These are phyloP conservation scores for Zalaria sp. DNA, from an alignment of 2,329 filamentous ascomycete species.

Conservation along the genomic window DNA sequence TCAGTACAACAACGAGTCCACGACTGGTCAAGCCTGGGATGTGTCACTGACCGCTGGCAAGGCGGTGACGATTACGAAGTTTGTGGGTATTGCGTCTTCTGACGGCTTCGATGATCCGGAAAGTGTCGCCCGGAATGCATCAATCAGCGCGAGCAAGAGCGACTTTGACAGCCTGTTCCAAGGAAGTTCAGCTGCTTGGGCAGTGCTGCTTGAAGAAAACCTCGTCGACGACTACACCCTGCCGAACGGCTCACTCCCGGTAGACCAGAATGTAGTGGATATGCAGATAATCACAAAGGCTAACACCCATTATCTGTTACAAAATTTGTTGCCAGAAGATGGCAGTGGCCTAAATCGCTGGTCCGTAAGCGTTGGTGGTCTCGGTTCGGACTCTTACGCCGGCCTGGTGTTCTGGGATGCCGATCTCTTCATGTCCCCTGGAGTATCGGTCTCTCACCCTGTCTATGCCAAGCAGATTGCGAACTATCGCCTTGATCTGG, in stretches of 20 bases:
- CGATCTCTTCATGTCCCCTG: slow-evolving; percentile 55
- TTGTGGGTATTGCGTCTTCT: slow-evolving; percentile 51
- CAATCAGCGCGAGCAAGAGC: slow-evolving; percentile 30
- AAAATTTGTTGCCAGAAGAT: slow-evolving; percentile 40
- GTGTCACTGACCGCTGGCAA: slow-evolving; percentile 39
- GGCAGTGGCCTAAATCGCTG: slow-evolving; percentile 35
- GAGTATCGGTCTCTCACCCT: slow-evolving; percentile 49
- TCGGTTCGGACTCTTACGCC: slow-evolving; percentile 53
- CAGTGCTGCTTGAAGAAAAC: slow-evolving; percentile 41
- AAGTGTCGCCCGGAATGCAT: slow-evolving; percentile 40
- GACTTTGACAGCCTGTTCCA: slow-evolving; percentile 43
- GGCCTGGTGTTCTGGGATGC: slow-evolving; percentile 54
- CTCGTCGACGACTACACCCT: slow-evolving; percentile 50
- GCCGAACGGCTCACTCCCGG: slow-evolving; percentile 41
- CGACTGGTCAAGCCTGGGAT: slow-evolving; percentile 47
- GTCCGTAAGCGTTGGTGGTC: slow-evolving; percentile 54
- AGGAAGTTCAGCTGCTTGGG: slow-evolving; percentile 50
- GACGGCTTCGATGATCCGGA: slow-evolving; percentile 51
- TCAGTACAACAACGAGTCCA: slow-evolving; percentile 44
- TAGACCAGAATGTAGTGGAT: slow-evolving; percentile 42
- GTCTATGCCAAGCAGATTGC: slow-evolving; percentile 47
- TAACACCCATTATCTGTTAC: slow-evolving; percentile 43
- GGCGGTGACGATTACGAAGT: slow-evolving; percentile 48
- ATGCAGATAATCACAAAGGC: slow-evolving; percentile 40
- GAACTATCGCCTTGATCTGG: slow-evolving; percentile 47